phyloP scores from a whole-genome alignment of 106 monocot species.

The Dactylorhiza incarnata region DNA sequence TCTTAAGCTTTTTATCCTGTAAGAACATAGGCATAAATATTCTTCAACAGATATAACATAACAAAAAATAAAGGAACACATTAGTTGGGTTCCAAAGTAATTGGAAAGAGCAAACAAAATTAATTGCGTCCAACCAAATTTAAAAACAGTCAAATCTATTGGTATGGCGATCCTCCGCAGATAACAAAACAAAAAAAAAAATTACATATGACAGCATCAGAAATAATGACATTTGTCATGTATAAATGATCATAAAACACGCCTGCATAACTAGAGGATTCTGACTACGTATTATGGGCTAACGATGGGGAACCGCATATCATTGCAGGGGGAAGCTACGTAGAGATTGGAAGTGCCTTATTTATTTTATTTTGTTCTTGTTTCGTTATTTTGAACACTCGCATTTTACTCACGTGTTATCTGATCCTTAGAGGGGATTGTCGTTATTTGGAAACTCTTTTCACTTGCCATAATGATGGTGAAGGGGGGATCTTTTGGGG shows the following conservation, averaged over 20 bases:
- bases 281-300: neutral
- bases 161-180: neutral
- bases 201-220: neutral
- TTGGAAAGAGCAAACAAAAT: neutral
- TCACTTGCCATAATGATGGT: no score
- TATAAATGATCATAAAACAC: neutral
- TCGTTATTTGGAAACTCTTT: no score
- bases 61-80: neutral
- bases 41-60: neutral
- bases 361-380: no score
- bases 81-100: neutral
- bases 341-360: no score
- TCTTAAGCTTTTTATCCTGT: conserved; percentile 95
- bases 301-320: no score
- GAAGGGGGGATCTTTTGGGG: no score
- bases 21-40: neutral
- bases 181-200: neutral
- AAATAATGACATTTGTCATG: neutral
- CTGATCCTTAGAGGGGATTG: no score
- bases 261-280: neutral
- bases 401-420: no score
- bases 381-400: no score
- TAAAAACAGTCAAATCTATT: neutral
- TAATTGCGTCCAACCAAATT: neutral
- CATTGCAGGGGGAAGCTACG: no score